Evolutionary conservation across 805 yeast species (phyloP), one percentile per base, ranked within the genome.

Genomic region (Candida nitratophila): DNA sequence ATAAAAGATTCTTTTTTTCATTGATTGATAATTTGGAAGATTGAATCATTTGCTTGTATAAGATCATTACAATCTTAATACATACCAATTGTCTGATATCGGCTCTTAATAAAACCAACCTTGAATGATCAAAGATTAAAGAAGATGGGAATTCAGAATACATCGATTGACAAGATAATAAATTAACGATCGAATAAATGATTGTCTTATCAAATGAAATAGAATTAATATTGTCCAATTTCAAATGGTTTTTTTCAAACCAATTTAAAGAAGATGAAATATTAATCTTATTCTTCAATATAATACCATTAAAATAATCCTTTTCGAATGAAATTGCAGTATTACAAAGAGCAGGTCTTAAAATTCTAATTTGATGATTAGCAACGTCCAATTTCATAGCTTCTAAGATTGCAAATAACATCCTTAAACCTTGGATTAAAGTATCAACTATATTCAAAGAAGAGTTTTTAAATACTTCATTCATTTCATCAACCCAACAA

Each of bases 311-410:
- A 59, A 83, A 86, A 64, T 88, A 88, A 60, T 86, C 95, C 54
- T 81, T 81, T 65, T 90, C 98, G 56, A 90, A 86, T 47, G 85
- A 90, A 12, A 85, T 83, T 2, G 96, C 93, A 31, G 93, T 86
- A 54, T 87, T 89, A 46, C 88, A 78, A 40, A 91, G 70, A 2
- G 84, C 83, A 2, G 96, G 95, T 55, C 96, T 74, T 43, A 89
- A 68, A 19, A 87, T 79, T 51, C 96, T 74, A 44, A 91, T 86
- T 65, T 90, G 96, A 59, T 90, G 96, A 64, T 90, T 90, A 15
- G 97, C 96, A 44, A 89, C 93, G 57, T 91, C 97, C 49, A 90
- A 70, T 61, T 90, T 91, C 95, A 90, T 89, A 11, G 95, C 91
- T 62, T 90, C 97, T 50, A 91, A 69, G 46, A 91, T 83, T 47